These are phyloP conservation scores for Akebia trifoliata DNA, from an alignment of 164 flowering plant genomes.

Conservation along the genomic window DNA sequence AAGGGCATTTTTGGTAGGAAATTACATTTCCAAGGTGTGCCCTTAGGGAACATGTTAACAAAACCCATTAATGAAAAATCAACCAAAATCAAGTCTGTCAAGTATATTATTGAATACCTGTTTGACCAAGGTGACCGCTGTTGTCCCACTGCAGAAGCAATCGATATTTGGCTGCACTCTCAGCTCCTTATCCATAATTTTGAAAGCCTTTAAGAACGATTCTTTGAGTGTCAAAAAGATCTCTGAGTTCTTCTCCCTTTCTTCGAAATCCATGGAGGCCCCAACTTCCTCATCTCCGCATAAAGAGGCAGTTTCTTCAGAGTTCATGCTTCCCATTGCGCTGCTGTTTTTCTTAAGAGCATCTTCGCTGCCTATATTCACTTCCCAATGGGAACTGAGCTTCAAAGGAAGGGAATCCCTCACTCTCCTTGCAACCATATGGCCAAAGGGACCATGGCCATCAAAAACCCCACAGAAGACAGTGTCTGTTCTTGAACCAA, in stretches of 20 bases:
- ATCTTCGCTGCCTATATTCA: conserved; percentile 46
- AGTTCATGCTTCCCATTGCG: conserved; percentile 49
- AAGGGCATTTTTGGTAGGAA: too few species aligned
- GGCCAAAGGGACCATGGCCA: conserved; percentile 98
- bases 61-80: not conserved
- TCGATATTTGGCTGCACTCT: conserved; percentile 57
- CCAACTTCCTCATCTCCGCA: conserved; percentile 57
- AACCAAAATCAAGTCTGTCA: not conserved
- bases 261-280: conserved; percentile 46
- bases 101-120: too few species aligned
- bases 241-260: conserved; percentile 54
- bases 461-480: conserved; percentile 98
- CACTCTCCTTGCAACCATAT: conserved; percentile 93
- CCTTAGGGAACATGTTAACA: conserved; percentile 11
- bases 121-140: conserved; percentile 90
- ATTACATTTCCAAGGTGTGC: too few species aligned
- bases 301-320: conserved; percentile 51
- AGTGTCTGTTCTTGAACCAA: conserved; percentile 83
- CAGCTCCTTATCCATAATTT: conserved; percentile 87
- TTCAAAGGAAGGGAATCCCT: conserved; percentile 89
- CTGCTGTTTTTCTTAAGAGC: conserved; percentile 50
- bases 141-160: conserved; percentile 97
- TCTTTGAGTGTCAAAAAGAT: conserved; percentile 64
- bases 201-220: conserved; percentile 85
- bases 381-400: conserved; percentile 86